Percentiles rank a stretch among this genome's conserved stretches.
phyloP scores from a whole-genome alignment of 2,329 filamentous ascomycete genomes.

The Aureobasidium subglaciale region DNA sequence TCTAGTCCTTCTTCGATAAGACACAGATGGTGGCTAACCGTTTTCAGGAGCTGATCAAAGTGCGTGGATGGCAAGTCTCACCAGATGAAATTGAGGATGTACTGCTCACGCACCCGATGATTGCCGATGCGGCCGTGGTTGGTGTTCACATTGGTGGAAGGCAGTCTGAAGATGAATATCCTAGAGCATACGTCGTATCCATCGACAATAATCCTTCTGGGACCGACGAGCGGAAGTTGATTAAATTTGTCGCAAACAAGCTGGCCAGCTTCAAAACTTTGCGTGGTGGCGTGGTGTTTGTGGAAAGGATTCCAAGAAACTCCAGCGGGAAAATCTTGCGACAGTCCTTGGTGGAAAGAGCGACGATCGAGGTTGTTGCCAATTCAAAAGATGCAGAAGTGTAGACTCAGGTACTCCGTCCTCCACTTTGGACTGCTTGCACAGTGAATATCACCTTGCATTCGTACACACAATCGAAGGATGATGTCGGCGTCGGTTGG shows the following conservation, averaged over 20 bases:
- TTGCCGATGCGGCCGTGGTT: conserved; percentile 21
- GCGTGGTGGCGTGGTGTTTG: neutral
- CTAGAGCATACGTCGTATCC: neutral
- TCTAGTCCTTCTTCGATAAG: neutral
- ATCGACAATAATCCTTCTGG: too few species aligned
- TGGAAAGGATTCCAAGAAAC: neutral
- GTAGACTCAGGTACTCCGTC: too few species aligned
- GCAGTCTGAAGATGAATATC: neutral
- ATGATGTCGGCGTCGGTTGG: neutral
- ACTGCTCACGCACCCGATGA: conserved; percentile 21
- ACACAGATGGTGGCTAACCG: conserved; percentile 21
- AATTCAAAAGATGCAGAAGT: neutral
- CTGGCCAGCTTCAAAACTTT: neutral
- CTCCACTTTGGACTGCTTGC: too few species aligned
- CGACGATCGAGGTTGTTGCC: neutral
- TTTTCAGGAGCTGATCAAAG: conserved; percentile 28
- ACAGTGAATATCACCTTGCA: too few species aligned
- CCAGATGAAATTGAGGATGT: conserved; percentile 28
- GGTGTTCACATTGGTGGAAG: conserved; percentile 6
- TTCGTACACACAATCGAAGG: neutral
- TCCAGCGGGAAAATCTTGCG: neutral
- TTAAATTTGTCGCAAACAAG: neutral
- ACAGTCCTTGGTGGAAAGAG: neutral
- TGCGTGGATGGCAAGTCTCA: conserved; percentile 30
- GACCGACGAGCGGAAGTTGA: neutral